Percentiles rank a stretch among this genome's conserved stretches.
phyloP scores from a whole-genome alignment of 176 grass and related monocot species.

The Bromus sterilis region DNA sequence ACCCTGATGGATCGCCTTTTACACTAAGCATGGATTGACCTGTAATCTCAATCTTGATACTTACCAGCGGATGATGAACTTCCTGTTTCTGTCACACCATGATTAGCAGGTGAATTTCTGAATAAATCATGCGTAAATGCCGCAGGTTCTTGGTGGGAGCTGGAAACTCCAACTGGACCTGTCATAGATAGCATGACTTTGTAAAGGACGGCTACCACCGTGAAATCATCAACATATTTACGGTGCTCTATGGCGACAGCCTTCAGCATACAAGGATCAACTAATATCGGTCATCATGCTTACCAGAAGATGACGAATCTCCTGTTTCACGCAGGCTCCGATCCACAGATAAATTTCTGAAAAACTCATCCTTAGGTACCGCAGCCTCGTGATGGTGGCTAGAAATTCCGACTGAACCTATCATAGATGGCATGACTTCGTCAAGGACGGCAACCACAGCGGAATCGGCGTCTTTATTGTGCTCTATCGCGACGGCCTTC shows the following conservation, averaged over 20 bases:
- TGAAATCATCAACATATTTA: conserved; percentile 40
- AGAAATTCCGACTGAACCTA: neutral
- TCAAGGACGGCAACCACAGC: conserved; percentile 49
- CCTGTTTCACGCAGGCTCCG: neutral
- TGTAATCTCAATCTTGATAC: neutral
- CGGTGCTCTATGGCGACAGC: conserved; percentile 28
- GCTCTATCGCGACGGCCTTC: conserved; percentile 58
- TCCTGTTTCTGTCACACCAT: neutral
- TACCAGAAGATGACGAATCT: conserved; percentile 29
- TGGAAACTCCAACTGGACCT: neutral
- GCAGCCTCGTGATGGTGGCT: neutral
- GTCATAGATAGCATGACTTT: conserved; percentile 31
- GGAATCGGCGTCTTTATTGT: conserved; percentile 41
- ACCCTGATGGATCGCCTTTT: neutral
- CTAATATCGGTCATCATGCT: neutral
- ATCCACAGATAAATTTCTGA: neutral
- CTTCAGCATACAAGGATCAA: neutral
- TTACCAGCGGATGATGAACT: conserved; percentile 33
- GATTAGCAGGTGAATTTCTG: neutral
- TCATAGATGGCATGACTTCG: conserved; percentile 43
- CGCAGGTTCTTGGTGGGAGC: neutral
- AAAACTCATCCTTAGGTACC: neutral
- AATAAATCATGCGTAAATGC: neutral
- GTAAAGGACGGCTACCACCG: conserved; percentile 34
- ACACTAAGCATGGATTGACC: neutral